Conservation (phyloP, 2,329 filamentous ascomycete genomes). For the Macrophomina pseudophaseolina region DNA sequence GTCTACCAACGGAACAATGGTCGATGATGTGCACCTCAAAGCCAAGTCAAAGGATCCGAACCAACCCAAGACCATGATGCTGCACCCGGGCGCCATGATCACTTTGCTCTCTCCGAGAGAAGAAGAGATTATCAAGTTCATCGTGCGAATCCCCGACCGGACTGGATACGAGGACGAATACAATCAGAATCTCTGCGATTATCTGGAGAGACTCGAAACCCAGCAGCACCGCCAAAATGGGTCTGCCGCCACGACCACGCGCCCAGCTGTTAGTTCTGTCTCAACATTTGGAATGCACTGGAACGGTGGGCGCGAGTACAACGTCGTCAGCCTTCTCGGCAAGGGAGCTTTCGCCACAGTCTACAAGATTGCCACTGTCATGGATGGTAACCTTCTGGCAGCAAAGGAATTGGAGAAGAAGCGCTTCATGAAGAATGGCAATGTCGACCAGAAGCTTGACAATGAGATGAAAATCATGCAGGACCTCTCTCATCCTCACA, state of each 20-base stretch:
- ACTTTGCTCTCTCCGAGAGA: slow-evolving; percentile 63
- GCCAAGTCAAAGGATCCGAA: slow-evolving; percentile 44
- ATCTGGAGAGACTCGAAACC: slow-evolving; percentile 53
- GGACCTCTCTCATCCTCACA: slow-evolving; percentile 80
- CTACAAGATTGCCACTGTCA: slow-evolving; percentile 86
- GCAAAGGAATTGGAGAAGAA: slow-evolving; percentile 96
- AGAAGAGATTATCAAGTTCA: slow-evolving; percentile 74
- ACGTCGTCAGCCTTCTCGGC: slow-evolving; percentile 79
- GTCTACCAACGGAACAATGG: slow-evolving; percentile 94
- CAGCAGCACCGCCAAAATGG: neutral
- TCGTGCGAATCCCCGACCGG: slow-evolving; percentile 78
- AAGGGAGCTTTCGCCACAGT: slow-evolving; percentile 96
- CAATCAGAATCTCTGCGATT: slow-evolving; percentile 69
- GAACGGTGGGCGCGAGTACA: slow-evolving; percentile 85
- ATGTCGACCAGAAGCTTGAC: slow-evolving; percentile 88
- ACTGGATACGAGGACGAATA: slow-evolving; percentile 73
- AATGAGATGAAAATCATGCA: slow-evolving; percentile 98
- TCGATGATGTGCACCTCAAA: slow-evolving; percentile 73
- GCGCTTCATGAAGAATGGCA: slow-evolving; percentile 89
- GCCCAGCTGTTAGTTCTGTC: slow-evolving; percentile 26
- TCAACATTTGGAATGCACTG: slow-evolving; percentile 70
- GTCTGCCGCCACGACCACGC: neutral
- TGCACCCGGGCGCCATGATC: slow-evolving; percentile 75
- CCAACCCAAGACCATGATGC: slow-evolving; percentile 61
- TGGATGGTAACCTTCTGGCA: slow-evolving; percentile 80